Percentiles rank a stretch among this genome's conserved stretches.
Conservation (phyloP, 371 early-diverging fungal species). For the Mortierella sp. region DNA sequence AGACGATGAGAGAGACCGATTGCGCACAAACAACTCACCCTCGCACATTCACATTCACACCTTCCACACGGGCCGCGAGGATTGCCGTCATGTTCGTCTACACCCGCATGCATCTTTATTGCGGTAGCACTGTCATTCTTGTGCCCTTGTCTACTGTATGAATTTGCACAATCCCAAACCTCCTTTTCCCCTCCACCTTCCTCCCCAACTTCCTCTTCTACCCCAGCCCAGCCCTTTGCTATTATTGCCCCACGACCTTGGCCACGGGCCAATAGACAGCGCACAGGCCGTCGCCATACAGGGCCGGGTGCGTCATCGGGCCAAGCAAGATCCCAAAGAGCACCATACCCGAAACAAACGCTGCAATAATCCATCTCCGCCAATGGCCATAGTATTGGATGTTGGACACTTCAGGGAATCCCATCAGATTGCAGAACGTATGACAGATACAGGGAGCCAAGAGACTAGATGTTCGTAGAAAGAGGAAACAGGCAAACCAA, state of each 20-base stretch:
- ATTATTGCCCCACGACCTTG: background rate
- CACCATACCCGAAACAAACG: slow-evolving; percentile 22
- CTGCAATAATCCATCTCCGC: slow-evolving; percentile 32
- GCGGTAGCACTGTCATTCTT: no score
- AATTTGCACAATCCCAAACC: no score
- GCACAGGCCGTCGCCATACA: slow-evolving; percentile 20
- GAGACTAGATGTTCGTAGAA: slow-evolving; percentile 43
- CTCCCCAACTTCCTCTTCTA: no score
- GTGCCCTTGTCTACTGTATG: no score
- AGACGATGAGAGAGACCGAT: no score
- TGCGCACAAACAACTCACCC: no score
- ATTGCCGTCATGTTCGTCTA: no score
- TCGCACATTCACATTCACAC: no score
- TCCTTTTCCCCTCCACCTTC: no score
- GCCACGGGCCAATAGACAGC: slow-evolving; percentile 25
- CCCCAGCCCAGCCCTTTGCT: no score
- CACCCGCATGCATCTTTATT: no score
- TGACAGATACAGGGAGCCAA: slow-evolving; percentile 33
- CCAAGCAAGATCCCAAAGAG: slow-evolving; percentile 24
- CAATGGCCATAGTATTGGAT: slow-evolving; percentile 30
- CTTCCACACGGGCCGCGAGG: no score
- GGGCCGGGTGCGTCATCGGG: slow-evolving; percentile 26
- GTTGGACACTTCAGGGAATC: slow-evolving; percentile 33
- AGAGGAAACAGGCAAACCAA: slow-evolving; percentile 43
- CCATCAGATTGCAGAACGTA: slow-evolving; percentile 42